Base-by-base conservation (phyloP, 2,329 filamentous ascomycete species). In the Pestalotiopsis sp. region DNA sequence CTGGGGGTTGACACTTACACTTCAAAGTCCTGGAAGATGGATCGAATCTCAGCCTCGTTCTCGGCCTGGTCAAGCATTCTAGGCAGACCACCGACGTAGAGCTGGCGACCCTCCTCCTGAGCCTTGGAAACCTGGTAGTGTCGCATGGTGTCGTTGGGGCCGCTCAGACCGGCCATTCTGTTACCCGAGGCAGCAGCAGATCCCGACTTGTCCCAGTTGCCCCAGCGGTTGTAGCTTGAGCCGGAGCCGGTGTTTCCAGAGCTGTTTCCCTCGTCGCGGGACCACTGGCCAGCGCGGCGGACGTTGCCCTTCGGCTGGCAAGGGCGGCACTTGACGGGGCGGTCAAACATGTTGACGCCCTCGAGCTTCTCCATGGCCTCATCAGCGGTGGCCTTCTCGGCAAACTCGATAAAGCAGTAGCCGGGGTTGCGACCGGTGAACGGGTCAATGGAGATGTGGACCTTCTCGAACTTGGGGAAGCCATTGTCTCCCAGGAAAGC, bases 321-420 rank as follows among this genome's bases (percentile, higher is more conserved):
- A 1, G 88, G 89, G 49, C 90, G 89, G 72, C 92, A 87, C 77
- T 88, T 91, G 66, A 93, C 79, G 0, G 85, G 81, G 7, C 91
- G 85, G 31, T 87, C 87, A 14, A 87, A 83, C 39, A 93, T 80
- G 13, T 83, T 80, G 23, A 81, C 82, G 20, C 86, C 86, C 67
- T 87, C 82, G 58, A 93, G 80, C 13, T 84, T 81, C n/a, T 78
- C 75, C 76, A 93, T 88, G 1, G 88, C 89, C 1, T 78, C 77
- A 4, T 87, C 82, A 3, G 91, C 91, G 38, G 88, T 82, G 36
- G 87, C 87, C 60, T 84, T 83, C 61, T 83, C 84, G 60, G 79
- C 78, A 68, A 93, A 87, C 74, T 93, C 91, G 60, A 93, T 87
- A 73, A 94, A 93, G 81, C 91, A 93, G 80, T 93, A 93, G 49